Percentiles rank a stretch among this genome's conserved stretches.
These are phyloP conservation scores for Kluyveromyces dobzhanskii DNA, from an alignment of 805 yeast genomes.

Conservation along the genomic window DNA sequence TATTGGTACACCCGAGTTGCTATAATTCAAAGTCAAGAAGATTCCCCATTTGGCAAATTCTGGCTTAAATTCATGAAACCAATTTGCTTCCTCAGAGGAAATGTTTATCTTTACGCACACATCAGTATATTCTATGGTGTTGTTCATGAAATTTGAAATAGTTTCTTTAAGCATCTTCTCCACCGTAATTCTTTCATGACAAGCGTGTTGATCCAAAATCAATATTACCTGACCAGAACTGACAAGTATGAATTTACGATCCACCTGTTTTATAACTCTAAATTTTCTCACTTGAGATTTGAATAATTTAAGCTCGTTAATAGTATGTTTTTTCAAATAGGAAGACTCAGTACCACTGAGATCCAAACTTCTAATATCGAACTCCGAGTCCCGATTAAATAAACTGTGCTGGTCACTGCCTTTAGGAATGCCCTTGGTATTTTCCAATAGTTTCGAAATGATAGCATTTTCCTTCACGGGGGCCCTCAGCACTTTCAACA, in stretches of 20 bases:
- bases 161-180: conserved; percentile 41
- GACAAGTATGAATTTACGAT: conserved; percentile 52
- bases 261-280: conserved; percentile 49
- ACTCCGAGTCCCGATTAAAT: background rate
- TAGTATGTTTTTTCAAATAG: conserved; percentile 1
- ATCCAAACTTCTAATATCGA: background rate
- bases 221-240: conserved; percentile 24
- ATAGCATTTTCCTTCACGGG: background rate
- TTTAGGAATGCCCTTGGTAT: background rate
- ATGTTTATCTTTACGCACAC: conserved; percentile 6
- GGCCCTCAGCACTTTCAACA: background rate
- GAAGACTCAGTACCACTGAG: conserved; percentile 2
- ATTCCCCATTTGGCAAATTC: conserved; percentile 41
- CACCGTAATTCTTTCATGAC: conserved; percentile 63
- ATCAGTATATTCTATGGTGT: conserved; percentile 12
- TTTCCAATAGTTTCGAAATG: background rate
- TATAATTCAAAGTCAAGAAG: conserved; percentile 10
- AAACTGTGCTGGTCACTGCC: conserved; percentile 1
- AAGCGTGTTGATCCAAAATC: conserved; percentile 75
- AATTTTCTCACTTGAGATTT: conserved; percentile 18
- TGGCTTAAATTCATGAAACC: conserved; percentile 22
- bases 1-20: too few species aligned
- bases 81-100: conserved; percentile 23
- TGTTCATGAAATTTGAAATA: conserved; percentile 23
- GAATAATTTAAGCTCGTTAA: conserved; percentile 6